phyloP scores from a whole-genome alignment of 768 basidiomycete genomes.

The Mycena pura region DNA sequence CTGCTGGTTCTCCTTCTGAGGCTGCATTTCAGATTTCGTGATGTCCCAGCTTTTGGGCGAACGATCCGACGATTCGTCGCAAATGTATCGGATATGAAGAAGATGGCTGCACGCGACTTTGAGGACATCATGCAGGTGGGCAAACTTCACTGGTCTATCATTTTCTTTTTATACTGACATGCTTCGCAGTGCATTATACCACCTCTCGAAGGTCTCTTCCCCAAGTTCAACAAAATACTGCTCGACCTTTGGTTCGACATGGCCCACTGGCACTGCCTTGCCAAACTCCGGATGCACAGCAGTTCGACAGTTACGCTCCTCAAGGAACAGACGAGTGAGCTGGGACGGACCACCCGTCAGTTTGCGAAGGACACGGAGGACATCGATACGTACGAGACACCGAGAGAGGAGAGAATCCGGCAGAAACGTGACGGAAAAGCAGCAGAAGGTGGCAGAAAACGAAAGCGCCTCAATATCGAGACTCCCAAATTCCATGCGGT shows the following conservation, averaged over 20 bases:
- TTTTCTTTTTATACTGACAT: neutral
- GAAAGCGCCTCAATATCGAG: slow-evolving; percentile 29
- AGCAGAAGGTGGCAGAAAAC: too few relatives aligned
- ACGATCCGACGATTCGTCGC: slow-evolving; percentile 38
- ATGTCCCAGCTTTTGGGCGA: slow-evolving; percentile 39
- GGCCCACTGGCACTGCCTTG: too few relatives aligned
- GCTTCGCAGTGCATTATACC: slow-evolving; percentile 40
- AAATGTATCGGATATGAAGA: slow-evolving; percentile 43
- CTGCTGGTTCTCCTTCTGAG: neutral
- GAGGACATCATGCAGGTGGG: slow-evolving; percentile 46
- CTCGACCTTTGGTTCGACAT: too few relatives aligned
- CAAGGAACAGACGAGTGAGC: too few relatives aligned
- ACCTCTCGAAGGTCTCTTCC: slow-evolving; percentile 40
- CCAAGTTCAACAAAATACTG: too few relatives aligned
- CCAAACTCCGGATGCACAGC: too few relatives aligned
- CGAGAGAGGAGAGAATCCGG: too few relatives aligned
- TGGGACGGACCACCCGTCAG: too few relatives aligned
- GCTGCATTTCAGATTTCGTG: slow-evolving; percentile 36
- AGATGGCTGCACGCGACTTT: slow-evolving; percentile 44
- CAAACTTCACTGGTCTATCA: slow-evolving; percentile 5
- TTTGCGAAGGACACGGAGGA: too few relatives aligned
- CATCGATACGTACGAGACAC: too few relatives aligned
- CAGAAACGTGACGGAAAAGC: too few relatives aligned
- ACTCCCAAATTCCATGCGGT: slow-evolving; percentile 42
- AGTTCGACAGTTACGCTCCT: too few relatives aligned